phyloP scores from a whole-genome alignment of 2,329 filamentous ascomycete species.

The Fusarium hainanense region DNA sequence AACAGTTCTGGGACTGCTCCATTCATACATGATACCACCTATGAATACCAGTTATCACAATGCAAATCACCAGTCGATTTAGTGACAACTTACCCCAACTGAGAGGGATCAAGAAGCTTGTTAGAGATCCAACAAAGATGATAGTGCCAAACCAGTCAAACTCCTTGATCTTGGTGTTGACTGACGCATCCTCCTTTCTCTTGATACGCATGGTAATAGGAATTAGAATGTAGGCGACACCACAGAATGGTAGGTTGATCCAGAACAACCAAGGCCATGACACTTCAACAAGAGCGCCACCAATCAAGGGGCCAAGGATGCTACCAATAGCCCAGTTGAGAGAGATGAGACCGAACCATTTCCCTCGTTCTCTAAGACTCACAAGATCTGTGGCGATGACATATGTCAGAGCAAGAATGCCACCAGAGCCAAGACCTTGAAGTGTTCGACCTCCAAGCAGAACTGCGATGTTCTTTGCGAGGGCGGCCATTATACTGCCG shows the following conservation, averaged over 20 bases:
- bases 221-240: slow-evolving; percentile 32
- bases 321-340: slow-evolving; percentile 67
- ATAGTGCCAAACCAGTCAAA: slow-evolving; percentile 73
- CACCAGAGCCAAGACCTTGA: slow-evolving; percentile 64
- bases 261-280: slow-evolving; percentile 74
- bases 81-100: slow-evolving; percentile 35
- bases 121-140: slow-evolving; percentile 69
- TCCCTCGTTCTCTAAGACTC: slow-evolving; percentile 55
- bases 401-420: slow-evolving; percentile 59
- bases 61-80: neutral
- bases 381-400: slow-evolving; percentile 60
- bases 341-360: slow-evolving; percentile 53
- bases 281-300: slow-evolving; percentile 65
- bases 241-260: slow-evolving; percentile 69
- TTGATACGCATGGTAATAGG: slow-evolving; percentile 37
- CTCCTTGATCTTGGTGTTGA: slow-evolving; percentile 31
- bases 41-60: slow-evolving; percentile 2
- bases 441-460: slow-evolving; percentile 62
- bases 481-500: slow-evolving; percentile 38
- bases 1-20: slow-evolving; percentile 70
- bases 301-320: slow-evolving; percentile 54
- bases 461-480: slow-evolving; percentile 33
- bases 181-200: slow-evolving; percentile 21
- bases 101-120: slow-evolving; percentile 51
- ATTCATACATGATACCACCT: slow-evolving; percentile 73